Evolutionary conservation across 169 alveolate species (phyloP).

Genomic region (Plasmodium relictum): DNA sequence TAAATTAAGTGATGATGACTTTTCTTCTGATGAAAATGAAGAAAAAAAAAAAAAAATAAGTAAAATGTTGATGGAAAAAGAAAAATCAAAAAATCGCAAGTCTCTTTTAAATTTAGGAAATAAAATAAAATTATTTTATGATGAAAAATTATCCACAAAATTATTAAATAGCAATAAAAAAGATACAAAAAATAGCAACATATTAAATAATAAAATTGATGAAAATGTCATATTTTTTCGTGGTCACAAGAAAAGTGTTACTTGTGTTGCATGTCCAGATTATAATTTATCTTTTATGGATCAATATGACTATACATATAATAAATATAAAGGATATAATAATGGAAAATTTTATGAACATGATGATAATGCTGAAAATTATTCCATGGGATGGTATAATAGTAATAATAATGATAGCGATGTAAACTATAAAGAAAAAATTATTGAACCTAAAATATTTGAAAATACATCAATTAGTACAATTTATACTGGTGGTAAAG

Average conservation of each 20-base stretch:
- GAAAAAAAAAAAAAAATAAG: constrained; percentile 49
- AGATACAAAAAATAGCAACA: background rate
- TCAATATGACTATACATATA: constrained; percentile 33
- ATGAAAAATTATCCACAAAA: constrained; percentile 43
- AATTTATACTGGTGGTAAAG: constrained; percentile 65
- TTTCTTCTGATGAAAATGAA: constrained; percentile 19
- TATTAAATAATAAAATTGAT: background rate
- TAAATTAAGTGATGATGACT: constrained; percentile 13
- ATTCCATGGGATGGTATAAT: constrained; percentile 6
- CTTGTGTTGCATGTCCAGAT: constrained; percentile 71
- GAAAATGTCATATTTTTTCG: constrained; percentile 40
- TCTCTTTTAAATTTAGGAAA: constrained; percentile 57
- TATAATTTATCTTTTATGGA: constrained; percentile 55
- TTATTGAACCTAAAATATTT: constrained; percentile 46
- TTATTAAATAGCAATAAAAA: constrained; percentile 11
- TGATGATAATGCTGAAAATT: background rate
- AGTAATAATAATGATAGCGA: constrained; percentile 1
- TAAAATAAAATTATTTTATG: constrained; percentile 43
- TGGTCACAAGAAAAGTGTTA: constrained; percentile 74
- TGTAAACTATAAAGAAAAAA: background rate
- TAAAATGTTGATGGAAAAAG: constrained; percentile 49
- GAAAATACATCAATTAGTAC: constrained; percentile 54
- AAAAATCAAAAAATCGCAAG: constrained; percentile 19
- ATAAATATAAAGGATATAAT: background rate
- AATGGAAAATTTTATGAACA: constrained; percentile 4